Evolutionary conservation across 495 filamentous ascomycete species (phyloP).

Genomic region (Entonaema liquescens): DNA sequence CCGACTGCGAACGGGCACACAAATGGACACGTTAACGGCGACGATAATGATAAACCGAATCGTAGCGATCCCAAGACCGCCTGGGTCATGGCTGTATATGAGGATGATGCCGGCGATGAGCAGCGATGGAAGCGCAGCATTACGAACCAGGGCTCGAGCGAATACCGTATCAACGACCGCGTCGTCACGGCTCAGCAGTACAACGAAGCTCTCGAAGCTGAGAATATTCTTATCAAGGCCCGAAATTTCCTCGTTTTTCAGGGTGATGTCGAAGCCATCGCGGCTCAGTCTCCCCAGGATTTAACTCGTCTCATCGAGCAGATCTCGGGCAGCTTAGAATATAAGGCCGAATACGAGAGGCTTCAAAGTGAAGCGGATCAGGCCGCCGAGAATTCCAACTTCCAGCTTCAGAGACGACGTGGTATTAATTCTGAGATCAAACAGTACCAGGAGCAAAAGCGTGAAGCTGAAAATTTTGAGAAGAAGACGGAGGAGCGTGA

Average conservation of each 20-base stretch:
- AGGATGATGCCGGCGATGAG: slow-evolving; percentile 95
- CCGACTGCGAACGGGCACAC: slow-evolving; percentile 63
- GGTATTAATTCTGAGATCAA: slow-evolving; percentile 98
- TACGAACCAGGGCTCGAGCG: slow-evolving; percentile 85
- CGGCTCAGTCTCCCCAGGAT: slow-evolving; percentile 89
- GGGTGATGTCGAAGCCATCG: slow-evolving; percentile 98
- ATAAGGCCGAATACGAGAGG: slow-evolving; percentile 93
- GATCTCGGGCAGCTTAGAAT: slow-evolving; percentile 94
- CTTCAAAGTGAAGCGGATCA: slow-evolving; percentile 86
- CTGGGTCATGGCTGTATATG: slow-evolving; percentile 99
- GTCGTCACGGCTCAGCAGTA: slow-evolving; percentile 90
- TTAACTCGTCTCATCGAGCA: slow-evolving; percentile 97
- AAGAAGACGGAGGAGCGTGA: slow-evolving; percentile 88
- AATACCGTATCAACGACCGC: slow-evolving; percentile 95
- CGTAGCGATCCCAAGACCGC: slow-evolving; percentile 83
- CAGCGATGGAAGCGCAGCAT: slow-evolving; percentile 96
- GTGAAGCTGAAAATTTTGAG: slow-evolving; percentile 91
- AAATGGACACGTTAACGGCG: slow-evolving; percentile 61
- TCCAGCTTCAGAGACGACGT: slow-evolving; percentile 85
- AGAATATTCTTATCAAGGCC: slow-evolving; percentile 97
- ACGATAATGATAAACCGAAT: slow-evolving; percentile 65
- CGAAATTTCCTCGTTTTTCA: slow-evolving; percentile 99
- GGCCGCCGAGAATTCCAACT: slow-evolving; percentile 85
- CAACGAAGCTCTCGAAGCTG: slow-evolving; percentile 89
- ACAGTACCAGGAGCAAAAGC: slow-evolving; percentile 96